phyloP scores from a whole-genome alignment of 2,329 filamentous ascomycete species.

The Ophiostoma tasmaniense region DNA sequence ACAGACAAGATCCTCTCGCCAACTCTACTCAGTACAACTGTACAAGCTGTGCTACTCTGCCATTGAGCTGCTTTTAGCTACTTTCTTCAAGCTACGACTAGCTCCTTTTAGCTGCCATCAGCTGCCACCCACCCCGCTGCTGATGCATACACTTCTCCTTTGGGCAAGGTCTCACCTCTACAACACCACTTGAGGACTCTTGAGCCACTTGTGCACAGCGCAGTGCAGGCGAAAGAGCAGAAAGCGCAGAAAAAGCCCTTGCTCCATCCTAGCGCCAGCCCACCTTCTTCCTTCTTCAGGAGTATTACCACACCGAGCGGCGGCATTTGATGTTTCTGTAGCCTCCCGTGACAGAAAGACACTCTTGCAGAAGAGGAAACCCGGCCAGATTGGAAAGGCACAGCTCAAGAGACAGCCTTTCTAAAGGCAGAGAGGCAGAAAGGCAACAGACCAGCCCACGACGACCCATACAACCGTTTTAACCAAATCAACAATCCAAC shows the following conservation, averaged over 20 bases:
- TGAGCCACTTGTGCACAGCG: background rate
- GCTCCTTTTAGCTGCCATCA: background rate
- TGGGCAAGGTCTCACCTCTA: constrained; percentile 1
- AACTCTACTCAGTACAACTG: background rate
- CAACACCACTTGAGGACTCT: background rate
- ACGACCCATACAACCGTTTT: no score
- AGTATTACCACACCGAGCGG: constrained; percentile 4
- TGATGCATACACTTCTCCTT: constrained; percentile 4
- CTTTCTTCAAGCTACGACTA: background rate
- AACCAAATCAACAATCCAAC: background rate
- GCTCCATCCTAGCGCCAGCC: background rate
- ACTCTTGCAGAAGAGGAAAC: background rate
- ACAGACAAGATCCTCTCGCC: background rate
- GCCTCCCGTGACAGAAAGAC: background rate
- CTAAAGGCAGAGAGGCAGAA: background rate
- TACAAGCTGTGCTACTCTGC: background rate
- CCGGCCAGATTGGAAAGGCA: no score
- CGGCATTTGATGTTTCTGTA: constrained; percentile 1
- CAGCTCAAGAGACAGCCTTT: background rate
- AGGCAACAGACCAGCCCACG: background rate
- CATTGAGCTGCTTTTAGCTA: background rate
- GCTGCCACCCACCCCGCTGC: constrained; percentile 5
- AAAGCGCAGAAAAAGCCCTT: background rate
- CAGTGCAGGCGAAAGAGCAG: background rate
- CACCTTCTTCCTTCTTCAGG: background rate